Evolutionary conservation across 129 eudicot species (phyloP), one percentile per base, ranked within the genome.

Genomic region (Flaveria sonorensis): DNA sequence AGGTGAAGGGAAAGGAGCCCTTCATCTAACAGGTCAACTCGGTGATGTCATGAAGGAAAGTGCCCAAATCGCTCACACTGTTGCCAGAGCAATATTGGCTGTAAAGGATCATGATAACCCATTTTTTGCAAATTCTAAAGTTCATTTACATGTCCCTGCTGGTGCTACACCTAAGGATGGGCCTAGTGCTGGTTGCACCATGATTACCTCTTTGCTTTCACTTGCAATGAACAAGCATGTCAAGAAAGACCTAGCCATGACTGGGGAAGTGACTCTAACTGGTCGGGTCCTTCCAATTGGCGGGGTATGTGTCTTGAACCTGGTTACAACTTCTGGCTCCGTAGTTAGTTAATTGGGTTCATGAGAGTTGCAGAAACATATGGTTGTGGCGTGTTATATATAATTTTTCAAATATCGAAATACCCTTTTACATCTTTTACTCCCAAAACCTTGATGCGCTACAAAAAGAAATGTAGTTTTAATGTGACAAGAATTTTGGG

Each of bases 1-100:
- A 88, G 92, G 92, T 30, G 97, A 95, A 48, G 97, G 96, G 26
- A 95, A 95, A 83, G 96, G 92, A 15, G 84, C 88, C 63, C 90
- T 95, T 70, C 79, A 77, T 76, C 48, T 95, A 20, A 95, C 99
- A 0, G 99, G 99, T 45, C 99, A 95, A 78, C 96, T 95, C 10
- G 99, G 99, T 70, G 97, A 95, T 51, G 99, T 95, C 55, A 95
- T 95, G 99, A 95, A 95, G 82, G 99, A 95, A 87, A 95, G 99
- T 81, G 94, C 99, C 61, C 97, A 95, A 73, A 95, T 95, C 75
- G 99, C 99, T 45, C 89, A 89, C 85, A 95, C 99, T 10, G 96
- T 89, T 56, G 81, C 99, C 16, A 69, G 99, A 68, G 91, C 87
- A 70, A 85, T 92, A 83, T 67, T 95, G 68, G 81, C 77, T 10